Evolutionary conservation across 305 asterid species (phyloP).

Genomic region (Fraxinus angustifolia): DNA sequence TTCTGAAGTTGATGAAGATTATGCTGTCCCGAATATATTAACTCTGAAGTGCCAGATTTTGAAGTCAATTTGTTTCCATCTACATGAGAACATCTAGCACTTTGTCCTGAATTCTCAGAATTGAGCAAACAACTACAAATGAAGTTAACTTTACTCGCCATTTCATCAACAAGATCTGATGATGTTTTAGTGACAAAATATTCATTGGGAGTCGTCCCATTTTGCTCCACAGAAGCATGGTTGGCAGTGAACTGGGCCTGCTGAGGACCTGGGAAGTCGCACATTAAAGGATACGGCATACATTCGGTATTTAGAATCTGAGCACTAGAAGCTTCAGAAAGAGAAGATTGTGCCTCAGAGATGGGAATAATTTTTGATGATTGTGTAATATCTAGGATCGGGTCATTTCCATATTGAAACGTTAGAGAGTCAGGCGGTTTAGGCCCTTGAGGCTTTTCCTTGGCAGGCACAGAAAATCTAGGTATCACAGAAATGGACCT

Average conservation of each 20-base stretch:
- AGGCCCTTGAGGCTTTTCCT: slow-evolving; percentile 30
- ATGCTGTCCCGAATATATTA: slow-evolving; percentile 26
- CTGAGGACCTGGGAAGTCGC: slow-evolving; percentile 26
- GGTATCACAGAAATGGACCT: slow-evolving; percentile 62
- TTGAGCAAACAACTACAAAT: slow-evolving; percentile 22
- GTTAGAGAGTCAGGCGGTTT: slow-evolving; percentile 19
- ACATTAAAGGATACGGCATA: slow-evolving; percentile 5
- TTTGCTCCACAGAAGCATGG: slow-evolving; percentile 32
- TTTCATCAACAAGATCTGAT: slow-evolving; percentile 27
- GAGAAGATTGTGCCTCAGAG: slow-evolving; percentile 29
- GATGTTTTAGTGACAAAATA: slow-evolving; percentile 24
- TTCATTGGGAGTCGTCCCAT: slow-evolving; percentile 28
- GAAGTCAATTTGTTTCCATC: background rate
- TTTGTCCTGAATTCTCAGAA: slow-evolving; percentile 29
- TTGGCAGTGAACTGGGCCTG: slow-evolving; percentile 37
- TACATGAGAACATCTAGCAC: slow-evolving; percentile 32
- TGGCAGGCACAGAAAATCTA: slow-evolving; percentile 47
- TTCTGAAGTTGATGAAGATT: slow-evolving; percentile 30
- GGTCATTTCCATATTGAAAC: slow-evolving; percentile 33
- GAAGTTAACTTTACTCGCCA: slow-evolving; percentile 24
- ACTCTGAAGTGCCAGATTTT: background rate
- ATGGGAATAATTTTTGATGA: slow-evolving; percentile 30
- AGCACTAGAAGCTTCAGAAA: slow-evolving; percentile 30
- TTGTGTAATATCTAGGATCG: slow-evolving; percentile 25
- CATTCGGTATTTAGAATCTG: slow-evolving; percentile 31